Conservation (phyloP, 208 protist genomes). For the Lotmaria passim region DNA sequence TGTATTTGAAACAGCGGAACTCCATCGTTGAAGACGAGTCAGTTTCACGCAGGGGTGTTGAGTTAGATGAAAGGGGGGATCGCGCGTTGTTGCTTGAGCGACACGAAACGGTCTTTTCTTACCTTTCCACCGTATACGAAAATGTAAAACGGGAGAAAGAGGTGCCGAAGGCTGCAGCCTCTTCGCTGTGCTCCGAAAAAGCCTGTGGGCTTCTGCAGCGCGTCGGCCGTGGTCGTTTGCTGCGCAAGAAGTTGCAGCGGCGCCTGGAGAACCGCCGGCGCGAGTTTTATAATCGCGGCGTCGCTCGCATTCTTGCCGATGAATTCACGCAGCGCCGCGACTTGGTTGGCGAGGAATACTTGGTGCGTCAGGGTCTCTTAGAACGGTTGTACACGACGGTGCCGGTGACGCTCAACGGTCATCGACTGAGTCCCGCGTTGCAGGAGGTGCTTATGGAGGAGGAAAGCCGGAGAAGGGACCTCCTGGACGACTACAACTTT, state of each 20-base stretch:
- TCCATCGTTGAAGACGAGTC: background rate
- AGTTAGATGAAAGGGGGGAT: constrained; percentile 7
- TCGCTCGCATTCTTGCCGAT: constrained; percentile 28
- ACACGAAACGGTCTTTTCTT: background rate
- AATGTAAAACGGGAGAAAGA: background rate
- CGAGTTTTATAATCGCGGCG: constrained; percentile 29
- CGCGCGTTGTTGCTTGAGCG: background rate
- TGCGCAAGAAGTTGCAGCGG: constrained; percentile 19
- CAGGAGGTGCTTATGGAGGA: constrained; percentile 21
- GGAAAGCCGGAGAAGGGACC: constrained; percentile 3
- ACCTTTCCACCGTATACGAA: background rate
- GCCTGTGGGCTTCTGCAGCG: constrained; percentile 19
- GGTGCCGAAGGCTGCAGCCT: background rate
- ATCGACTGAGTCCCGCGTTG: background rate
- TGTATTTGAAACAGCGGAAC: background rate
- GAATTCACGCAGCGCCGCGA: constrained; percentile 27
- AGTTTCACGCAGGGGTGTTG: background rate
- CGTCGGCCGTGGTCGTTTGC: constrained; percentile 25
- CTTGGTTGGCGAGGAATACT: constrained; percentile 24
- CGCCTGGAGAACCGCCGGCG: constrained; percentile 32
- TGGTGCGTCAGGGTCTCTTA: constrained; percentile 9
- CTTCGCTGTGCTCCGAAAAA: background rate
- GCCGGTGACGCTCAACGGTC: background rate
- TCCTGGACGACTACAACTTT: constrained; percentile 25
- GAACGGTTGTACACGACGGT: background rate